phyloP scores from a whole-genome alignment of 1,284 basidiomycete genomes.

The Mixia osmundae region DNA sequence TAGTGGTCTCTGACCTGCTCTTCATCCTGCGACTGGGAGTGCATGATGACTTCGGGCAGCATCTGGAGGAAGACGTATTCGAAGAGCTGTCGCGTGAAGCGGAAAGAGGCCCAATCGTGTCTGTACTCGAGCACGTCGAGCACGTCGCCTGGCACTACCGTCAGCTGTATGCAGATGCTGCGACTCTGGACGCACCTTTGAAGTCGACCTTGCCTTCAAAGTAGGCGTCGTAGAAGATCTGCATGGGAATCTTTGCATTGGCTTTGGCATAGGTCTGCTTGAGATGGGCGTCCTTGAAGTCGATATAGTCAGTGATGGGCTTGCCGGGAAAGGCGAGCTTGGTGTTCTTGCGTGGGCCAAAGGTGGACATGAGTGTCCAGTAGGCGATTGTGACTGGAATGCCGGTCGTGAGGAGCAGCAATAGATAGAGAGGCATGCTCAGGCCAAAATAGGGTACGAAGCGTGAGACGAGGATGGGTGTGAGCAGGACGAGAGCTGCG shows the following conservation, averaged over 20 bases:
- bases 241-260: constrained; percentile 79
- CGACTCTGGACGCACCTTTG: constrained; percentile 37
- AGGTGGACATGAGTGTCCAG: constrained; percentile 69
- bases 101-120: constrained; percentile 86
- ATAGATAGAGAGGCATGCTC: constrained; percentile 46
- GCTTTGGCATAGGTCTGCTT: constrained; percentile 57
- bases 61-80: constrained; percentile 76
- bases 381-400: constrained; percentile 61
- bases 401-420: constrained; percentile 49
- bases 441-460: constrained; percentile 49
- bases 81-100: constrained; percentile 60
- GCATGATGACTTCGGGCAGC: constrained; percentile 76
- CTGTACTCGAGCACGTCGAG: constrained; percentile 81
- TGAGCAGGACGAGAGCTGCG: constrained; percentile 43
- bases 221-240: constrained; percentile 90
- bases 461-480: constrained; percentile 50
- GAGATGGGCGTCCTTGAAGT: constrained; percentile 61
- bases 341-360: constrained; percentile 56
- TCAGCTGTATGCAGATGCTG: neutral
- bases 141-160: constrained; percentile 42
- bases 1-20: constrained; percentile 93
- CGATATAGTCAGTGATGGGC: constrained; percentile 70
- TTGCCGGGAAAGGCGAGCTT: constrained; percentile 68
- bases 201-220: constrained; percentile 93
- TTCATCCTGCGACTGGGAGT: constrained; percentile 74